Evolutionary conservation across 495 filamentous ascomycete species (phyloP).

Genomic region (Neurospora terricola): DNA sequence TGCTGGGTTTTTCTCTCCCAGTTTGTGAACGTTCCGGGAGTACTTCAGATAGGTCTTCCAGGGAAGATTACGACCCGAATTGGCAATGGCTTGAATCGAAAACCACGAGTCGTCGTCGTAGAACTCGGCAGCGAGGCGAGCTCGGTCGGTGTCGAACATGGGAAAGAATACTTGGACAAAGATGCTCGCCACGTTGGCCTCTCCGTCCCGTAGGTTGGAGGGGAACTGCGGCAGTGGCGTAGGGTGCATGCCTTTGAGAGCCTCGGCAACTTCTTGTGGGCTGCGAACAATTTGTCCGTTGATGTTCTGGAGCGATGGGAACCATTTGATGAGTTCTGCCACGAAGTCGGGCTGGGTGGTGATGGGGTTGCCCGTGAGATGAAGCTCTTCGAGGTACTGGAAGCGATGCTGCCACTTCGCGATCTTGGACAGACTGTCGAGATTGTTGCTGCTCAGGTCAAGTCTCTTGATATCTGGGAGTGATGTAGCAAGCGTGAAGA

Average conservation of each 20-base stretch:
- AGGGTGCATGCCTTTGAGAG: conserved; percentile 26
- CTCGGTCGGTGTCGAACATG: conserved; percentile 65
- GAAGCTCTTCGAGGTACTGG: conserved; percentile 62
- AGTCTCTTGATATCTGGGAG: conserved; percentile 78
- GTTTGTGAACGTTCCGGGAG: conserved; percentile 69
- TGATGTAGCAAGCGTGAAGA: conserved; percentile 61
- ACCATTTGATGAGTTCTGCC: conserved; percentile 69
- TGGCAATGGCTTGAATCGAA: conserved; percentile 61
- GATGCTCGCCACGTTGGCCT: conserved; percentile 55
- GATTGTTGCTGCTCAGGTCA: conserved; percentile 71
- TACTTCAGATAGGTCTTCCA: conserved; percentile 72
- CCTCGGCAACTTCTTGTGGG: conserved; percentile 50
- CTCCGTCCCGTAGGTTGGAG: conserved; percentile 64
- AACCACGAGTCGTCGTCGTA: conserved; percentile 76
- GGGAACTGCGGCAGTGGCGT: conserved; percentile 58
- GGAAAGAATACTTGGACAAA: conserved; percentile 68
- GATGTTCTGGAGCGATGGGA: conserved; percentile 61
- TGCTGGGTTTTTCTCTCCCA: conserved; percentile 43
- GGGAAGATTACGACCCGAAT: conserved; percentile 32
- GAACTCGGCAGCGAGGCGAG: conserved; percentile 48
- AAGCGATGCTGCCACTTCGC: conserved; percentile 75
- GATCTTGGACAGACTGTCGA: conserved; percentile 57
- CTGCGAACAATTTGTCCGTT: conserved; percentile 64
- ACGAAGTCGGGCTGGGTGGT: conserved; percentile 51
- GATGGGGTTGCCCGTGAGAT: conserved; percentile 68